Evolutionary conservation across 2,329 filamentous ascomycete genomes (phyloP).

Genomic region (Cordyceps militaris): DNA sequence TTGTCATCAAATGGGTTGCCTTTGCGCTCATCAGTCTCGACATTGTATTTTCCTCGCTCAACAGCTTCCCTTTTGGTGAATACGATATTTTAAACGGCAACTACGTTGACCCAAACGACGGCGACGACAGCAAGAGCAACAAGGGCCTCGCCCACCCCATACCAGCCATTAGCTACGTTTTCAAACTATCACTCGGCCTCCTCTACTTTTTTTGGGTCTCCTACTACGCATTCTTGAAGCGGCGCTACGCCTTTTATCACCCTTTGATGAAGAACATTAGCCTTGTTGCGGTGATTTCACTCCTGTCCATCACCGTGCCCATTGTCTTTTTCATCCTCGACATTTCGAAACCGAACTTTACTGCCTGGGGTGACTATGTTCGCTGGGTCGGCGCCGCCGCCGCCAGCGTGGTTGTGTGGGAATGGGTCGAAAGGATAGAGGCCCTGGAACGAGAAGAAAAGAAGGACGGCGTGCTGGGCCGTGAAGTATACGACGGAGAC

Average conservation of each 20-base stretch:
- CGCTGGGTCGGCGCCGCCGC: slow-evolving; percentile 93
- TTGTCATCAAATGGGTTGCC: slow-evolving; percentile 97
- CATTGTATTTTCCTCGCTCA: slow-evolving; percentile 82
- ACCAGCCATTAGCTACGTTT: slow-evolving; percentile 83
- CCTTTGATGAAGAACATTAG: slow-evolving; percentile 84
- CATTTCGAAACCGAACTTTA: slow-evolving; percentile 76
- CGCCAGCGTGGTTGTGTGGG: slow-evolving; percentile 95
- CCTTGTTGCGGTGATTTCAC: slow-evolving; percentile 69
- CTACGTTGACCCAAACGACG: slow-evolving; percentile 18
- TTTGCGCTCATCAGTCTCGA: slow-evolving; percentile 90
- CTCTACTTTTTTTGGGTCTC: slow-evolving; percentile 91
- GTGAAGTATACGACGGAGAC: slow-evolving; percentile 89
- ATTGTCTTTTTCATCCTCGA: slow-evolving; percentile 92
- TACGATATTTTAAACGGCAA: slow-evolving; percentile 44
- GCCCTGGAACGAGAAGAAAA: slow-evolving; percentile 87
- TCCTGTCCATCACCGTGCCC: slow-evolving; percentile 77
- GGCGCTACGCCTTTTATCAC: slow-evolving; percentile 85
- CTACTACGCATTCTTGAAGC: slow-evolving; percentile 88
- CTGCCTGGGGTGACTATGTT: slow-evolving; percentile 91
- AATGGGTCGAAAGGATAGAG: slow-evolving; percentile 95
- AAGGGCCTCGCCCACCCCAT: slow-evolving; percentile 72
- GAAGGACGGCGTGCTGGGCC: slow-evolving; percentile 83
- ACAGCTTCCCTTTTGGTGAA: slow-evolving; percentile 63
- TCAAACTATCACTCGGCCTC: slow-evolving; percentile 77
- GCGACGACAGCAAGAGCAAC: slow-evolving; percentile 48